These are phyloP conservation scores for Arctostaphylos glauca DNA, from an alignment of 148 eudicot genomes.

Conservation along the genomic window DNA sequence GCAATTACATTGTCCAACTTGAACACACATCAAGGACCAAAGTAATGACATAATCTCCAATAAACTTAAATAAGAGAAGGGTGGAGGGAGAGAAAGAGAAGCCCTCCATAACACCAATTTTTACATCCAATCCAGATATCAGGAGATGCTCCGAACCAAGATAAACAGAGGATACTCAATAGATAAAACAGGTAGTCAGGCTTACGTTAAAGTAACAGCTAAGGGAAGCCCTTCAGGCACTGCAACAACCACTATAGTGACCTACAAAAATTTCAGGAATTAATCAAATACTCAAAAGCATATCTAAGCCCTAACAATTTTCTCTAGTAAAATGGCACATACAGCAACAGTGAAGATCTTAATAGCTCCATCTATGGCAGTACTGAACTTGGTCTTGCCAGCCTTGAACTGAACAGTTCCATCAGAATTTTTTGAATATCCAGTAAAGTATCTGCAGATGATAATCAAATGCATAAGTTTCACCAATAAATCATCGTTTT, in stretches of 20 bases:
- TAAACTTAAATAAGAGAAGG: neutral
- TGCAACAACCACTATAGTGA: slow-evolving; percentile 94
- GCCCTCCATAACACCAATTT: neutral
- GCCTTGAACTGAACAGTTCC: slow-evolving; percentile 46
- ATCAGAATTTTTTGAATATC: slow-evolving; percentile 45
- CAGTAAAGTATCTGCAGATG: slow-evolving; percentile 64
- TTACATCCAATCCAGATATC: neutral
- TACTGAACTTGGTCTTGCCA: slow-evolving; percentile 57
- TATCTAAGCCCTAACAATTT: neutral
- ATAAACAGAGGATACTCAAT: neutral
- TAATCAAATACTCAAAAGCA: slow-evolving; percentile 16
- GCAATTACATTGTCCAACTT: neutral
- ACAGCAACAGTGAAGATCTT: slow-evolving; percentile 90
- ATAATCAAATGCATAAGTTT: neutral
- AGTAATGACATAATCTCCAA: neutral
- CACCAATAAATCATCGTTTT: neutral
- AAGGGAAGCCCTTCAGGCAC: slow-evolving; percentile 99
- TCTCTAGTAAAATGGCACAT: slow-evolving; percentile 32
- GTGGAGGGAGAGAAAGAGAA: neutral
- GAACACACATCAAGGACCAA: neutral
- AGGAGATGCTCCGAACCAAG: slow-evolving; percentile 1
- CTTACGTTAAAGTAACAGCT: slow-evolving; percentile 98
- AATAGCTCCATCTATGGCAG: slow-evolving; percentile 76
- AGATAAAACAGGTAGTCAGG: slow-evolving; percentile 5
- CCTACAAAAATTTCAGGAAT: slow-evolving; percentile 47